A percentile compares a stretch with the other conserved stretches of the same genome.
Evolutionary conservation across 495 filamentous ascomycete genomes (phyloP).

Genomic region (Jackrogersella minutella): DNA sequence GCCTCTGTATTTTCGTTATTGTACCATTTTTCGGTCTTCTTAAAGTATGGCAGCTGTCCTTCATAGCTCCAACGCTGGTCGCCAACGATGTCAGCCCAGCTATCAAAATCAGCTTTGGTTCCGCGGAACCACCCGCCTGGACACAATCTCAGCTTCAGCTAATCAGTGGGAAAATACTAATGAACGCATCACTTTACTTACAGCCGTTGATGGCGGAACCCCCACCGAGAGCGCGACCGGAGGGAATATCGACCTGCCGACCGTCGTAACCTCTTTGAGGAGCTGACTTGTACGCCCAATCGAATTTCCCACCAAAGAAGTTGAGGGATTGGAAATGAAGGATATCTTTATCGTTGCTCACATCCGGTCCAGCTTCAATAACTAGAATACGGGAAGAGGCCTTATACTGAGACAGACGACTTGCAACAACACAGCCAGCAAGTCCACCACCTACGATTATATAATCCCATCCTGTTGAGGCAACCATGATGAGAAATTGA

Average conservation of each 20-base stretch:
- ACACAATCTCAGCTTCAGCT: neutral
- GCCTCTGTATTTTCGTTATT: conserved; percentile 32
- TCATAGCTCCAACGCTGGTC: conserved; percentile 45
- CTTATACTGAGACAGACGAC: conserved; percentile 19
- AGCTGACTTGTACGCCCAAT: conserved; percentile 64
- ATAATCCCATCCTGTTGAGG: conserved; percentile 35
- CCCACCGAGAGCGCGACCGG: conserved; percentile 64
- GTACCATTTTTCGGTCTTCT: conserved; percentile 42
- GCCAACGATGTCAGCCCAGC: conserved; percentile 47
- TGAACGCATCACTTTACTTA: conserved; percentile 45
- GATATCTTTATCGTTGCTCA: conserved; percentile 58
- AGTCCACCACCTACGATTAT: conserved; percentile 51
- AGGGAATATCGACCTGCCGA: conserved; percentile 58
- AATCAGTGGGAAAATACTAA: neutral
- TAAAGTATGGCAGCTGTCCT: conserved; percentile 48
- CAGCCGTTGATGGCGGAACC: conserved; percentile 61
- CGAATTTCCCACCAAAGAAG: conserved; percentile 56
- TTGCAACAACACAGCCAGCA: conserved; percentile 45
- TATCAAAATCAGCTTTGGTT: conserved; percentile 54
- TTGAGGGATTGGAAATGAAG: conserved; percentile 55
- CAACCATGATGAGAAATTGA: neutral
- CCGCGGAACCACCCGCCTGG: conserved; percentile 50
- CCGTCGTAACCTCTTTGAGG: conserved; percentile 58
- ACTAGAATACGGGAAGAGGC: conserved; percentile 22
- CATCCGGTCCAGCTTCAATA: conserved; percentile 52